Base-by-base conservation (phyloP, 331 rosid genomes). In the Quercus phellos region DNA sequence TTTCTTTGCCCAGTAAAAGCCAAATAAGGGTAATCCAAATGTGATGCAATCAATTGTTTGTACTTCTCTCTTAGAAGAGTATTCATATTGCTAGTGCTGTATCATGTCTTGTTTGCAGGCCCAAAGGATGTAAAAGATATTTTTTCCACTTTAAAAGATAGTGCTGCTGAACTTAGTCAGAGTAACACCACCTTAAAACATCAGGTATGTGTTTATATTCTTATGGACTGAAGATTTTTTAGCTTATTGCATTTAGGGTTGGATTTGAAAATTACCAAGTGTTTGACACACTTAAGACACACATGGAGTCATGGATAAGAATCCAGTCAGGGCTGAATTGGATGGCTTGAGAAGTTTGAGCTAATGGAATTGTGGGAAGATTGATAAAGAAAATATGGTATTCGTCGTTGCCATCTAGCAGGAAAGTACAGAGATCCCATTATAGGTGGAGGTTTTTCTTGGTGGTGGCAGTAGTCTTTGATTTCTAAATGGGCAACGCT, bases 101-200 rank as follows among this genome's bases (percentile, higher is more conserved):
- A 4, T 24, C 68, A 53, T 54, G 68, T 68, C 46, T n/a, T 77
- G 50, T 80, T 87, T 86, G 76, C 89, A 94, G 99, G 91, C 85
- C 86, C 92, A 38, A 90, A 90, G 88, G 95, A 94, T 84, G 86
- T 91, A 68, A 89, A 85, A 59, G 97, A 90, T 84, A 77, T 90
- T 8, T 82, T 94, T 82, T 81, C 86, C 30, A 43, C 86, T 81
- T 84, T 90, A 77, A 94, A 94, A 85, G 99, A 94, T 84, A 78
- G 85, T 75, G 86, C 92, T 78, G 77, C 82, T 58, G 97, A 90
- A 79, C 86, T 87, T 74, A 84, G 85, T 78, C 91, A 88, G 83
- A 74, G 73, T 74, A 83, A 80, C 75, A 29, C 78, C 63, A 85
- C 89, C 53, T 64, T 94, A 73, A 84, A 92, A 68, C 85, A 74